These are phyloP conservation scores for Vachellia collinsii DNA, from an alignment of 306 rosid species.

Conservation along the genomic window DNA sequence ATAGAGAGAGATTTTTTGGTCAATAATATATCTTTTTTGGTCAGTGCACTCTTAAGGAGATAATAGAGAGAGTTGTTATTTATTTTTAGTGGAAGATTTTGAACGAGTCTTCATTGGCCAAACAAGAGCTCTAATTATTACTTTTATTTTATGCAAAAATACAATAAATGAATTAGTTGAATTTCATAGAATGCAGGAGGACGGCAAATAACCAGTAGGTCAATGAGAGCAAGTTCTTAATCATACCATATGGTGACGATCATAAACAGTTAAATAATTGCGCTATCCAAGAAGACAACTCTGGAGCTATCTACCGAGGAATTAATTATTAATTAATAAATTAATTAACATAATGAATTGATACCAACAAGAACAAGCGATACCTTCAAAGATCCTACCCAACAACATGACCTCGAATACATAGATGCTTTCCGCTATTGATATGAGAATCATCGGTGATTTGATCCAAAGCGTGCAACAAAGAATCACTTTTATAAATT, in stretches of 20 bases:
- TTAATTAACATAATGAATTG: background rate
- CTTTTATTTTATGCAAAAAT: background rate
- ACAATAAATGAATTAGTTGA: background rate
- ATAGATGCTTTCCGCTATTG: background rate
- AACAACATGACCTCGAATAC: slow-evolving; percentile 13
- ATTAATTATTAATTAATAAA: slow-evolving; percentile 6
- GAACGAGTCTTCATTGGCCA: background rate
- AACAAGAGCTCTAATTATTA: background rate
- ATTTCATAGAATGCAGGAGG: background rate
- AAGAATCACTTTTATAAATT: background rate
- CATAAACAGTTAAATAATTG: background rate
- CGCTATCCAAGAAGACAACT: background rate
- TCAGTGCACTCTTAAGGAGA: too few species aligned
- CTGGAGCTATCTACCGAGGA: background rate
- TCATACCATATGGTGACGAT: background rate
- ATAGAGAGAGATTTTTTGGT: too few species aligned
- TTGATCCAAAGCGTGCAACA: background rate
- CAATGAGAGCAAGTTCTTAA: background rate
- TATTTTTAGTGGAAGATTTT: background rate
- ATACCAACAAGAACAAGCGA: slow-evolving; percentile 38
- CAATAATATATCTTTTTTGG: too few species aligned
- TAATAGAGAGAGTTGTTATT: too few species aligned
- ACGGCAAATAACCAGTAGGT: background rate
- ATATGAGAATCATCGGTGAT: background rate
- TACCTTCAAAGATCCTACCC: slow-evolving; percentile 9